Percentiles rank a stretch among this genome's conserved stretches.
Conservation (phyloP, 768 basidiomycete genomes). For the Lactifluus echinatus region DNA sequence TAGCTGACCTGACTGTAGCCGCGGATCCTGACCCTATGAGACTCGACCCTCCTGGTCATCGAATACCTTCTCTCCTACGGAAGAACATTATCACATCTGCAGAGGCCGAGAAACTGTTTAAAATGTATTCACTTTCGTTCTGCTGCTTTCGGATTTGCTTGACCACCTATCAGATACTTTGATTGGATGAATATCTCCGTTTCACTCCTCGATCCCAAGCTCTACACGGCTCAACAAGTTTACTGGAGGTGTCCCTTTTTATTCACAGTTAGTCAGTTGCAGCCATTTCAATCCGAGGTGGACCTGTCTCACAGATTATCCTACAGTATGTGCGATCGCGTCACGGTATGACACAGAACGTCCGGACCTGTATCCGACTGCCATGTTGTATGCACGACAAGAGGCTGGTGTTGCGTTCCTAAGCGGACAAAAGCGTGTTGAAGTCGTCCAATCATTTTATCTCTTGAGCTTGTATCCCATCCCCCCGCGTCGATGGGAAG, state of each 20-base stretch:
- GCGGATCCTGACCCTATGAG: constrained; percentile 7
- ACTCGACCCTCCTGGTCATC: constrained; percentile 13
- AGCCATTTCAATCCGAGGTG: neutral
- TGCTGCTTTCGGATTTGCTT: neutral
- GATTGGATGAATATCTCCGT: constrained; percentile 71
- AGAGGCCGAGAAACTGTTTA: constrained; percentile 20
- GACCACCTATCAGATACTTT: constrained; percentile 31
- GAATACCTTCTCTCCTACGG: constrained; percentile 13
- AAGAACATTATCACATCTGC: constrained; percentile 20
- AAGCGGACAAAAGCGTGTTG: constrained; percentile 70
- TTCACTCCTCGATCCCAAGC: constrained; percentile 72
- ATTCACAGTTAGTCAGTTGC: constrained; percentile 76
- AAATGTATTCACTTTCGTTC: constrained; percentile 12
- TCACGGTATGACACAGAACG: constrained; percentile 67
- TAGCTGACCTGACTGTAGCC: constrained; percentile 1
- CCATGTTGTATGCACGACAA: constrained; percentile 67
- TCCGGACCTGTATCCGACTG: constrained; percentile 59
- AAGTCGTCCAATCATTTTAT: constrained; percentile 78
- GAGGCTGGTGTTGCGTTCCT: constrained; percentile 72
- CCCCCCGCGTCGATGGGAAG: constrained; percentile 74
- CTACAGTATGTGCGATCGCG: constrained; percentile 75
- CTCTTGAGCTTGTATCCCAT: constrained; percentile 68
- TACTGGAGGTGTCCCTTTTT: constrained; percentile 83
- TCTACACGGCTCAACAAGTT: constrained; percentile 79
- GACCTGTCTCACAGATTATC: neutral